Evolutionary conservation across 495 filamentous ascomycete species (phyloP), one percentile per base, ranked within the genome.

Genomic region (Terfezia claveryi): DNA sequence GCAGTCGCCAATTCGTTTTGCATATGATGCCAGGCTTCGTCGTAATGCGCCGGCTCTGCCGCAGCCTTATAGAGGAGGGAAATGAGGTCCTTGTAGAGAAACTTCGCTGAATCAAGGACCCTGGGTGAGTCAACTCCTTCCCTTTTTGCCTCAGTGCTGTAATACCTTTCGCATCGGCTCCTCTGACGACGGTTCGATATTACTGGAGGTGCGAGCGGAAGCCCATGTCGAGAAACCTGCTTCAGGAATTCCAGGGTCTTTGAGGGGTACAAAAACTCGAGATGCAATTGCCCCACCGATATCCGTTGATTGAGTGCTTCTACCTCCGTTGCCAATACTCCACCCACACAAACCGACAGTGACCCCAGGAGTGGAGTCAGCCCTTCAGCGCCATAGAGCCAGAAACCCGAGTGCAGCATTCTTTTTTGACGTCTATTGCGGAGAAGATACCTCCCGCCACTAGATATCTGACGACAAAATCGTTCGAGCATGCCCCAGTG

Each of bases 401-500:
- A 65, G 44, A 65, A 65, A 23, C 56, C 55, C 32, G 62, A 62
- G 54, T 60, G 62, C 8, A 65, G 56, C 60, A 56, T 62, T 36
- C 62, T 59, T 23, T 57, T 63, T 56, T 58, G 51, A 54, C 61
- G 59, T 41, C 59, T 57, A 23, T 36, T 44, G 51, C 62, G 59
- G 23, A 65, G 56, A 58, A 65, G 55, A 65, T 54, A 53, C 46
- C 55, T 52, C 53, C 62, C 61, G 32, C 61, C 57, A 56, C 55
- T 55, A 54, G 62, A 59, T 49, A 65, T 57, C 51, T 56, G 63
- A 55, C 64, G 57, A 52, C 59, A 55, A 57, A 62, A 57, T 51
- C 63, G 63, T 65, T 65, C 63, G 52, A 65, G 62, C 63, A 65
- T 65, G 57, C 60, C 63, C 63, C 53, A 52, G 36, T 32, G 55